Conservation (phyloP, 306 rosid species). For the Dryas alaskensis region DNA sequence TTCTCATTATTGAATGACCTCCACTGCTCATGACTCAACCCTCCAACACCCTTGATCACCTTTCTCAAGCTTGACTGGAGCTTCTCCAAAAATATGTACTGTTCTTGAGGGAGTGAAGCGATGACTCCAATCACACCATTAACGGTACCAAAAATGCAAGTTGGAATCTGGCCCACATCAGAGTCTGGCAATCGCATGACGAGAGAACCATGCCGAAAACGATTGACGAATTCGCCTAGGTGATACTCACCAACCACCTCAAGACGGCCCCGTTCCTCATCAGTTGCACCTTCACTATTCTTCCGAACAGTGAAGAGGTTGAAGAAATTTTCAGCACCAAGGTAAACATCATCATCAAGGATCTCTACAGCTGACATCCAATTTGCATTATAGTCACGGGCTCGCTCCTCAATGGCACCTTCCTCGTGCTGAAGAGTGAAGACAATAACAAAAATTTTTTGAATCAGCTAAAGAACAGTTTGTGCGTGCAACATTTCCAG, state of each 20-base stretch:
- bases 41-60: constrained; percentile 96
- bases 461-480: neutral
- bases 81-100: constrained; percentile 76
- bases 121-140: constrained; percentile 96
- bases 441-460: neutral
- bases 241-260: constrained; percentile 94
- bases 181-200: constrained; percentile 97
- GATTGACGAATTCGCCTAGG: constrained; percentile 82
- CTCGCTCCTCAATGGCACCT: constrained; percentile 98
- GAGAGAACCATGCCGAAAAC: constrained; percentile 80
- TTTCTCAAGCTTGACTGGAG: constrained; percentile 88
- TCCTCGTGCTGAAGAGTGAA: constrained; percentile 81
- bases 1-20: constrained; percentile 91
- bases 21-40: constrained; percentile 97
- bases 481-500: neutral
- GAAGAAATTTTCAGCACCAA: constrained; percentile 80
- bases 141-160: constrained; percentile 86
- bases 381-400: constrained; percentile 92
- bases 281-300: constrained; percentile 89
- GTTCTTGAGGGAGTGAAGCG: constrained; percentile 92
- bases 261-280: constrained; percentile 88
- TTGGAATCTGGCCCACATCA: constrained; percentile 92
- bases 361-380: constrained; percentile 99
- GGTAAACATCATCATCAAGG: constrained; percentile 89
- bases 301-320: constrained; percentile 54